Evolutionary conservation across 352 stramenopile species (phyloP).

Genomic region (Globisporangium echinulatum): DNA sequence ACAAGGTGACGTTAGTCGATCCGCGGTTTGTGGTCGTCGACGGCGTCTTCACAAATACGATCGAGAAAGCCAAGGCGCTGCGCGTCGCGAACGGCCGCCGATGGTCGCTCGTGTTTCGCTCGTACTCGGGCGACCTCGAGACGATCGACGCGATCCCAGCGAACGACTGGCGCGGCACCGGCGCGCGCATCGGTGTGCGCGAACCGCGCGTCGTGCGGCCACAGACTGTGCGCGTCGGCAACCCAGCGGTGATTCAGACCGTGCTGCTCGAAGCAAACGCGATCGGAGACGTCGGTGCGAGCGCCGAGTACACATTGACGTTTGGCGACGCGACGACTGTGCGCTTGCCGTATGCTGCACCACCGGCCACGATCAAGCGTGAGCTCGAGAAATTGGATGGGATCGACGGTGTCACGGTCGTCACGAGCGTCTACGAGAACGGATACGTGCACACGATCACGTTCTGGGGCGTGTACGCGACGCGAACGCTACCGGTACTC

Average conservation of each 20-base stretch:
- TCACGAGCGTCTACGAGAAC: slow-evolving; percentile 26
- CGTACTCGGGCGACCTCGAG: slow-evolving; percentile 43
- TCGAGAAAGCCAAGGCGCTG: slow-evolving; percentile 30
- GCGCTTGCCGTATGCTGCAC: slow-evolving; percentile 30
- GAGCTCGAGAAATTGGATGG: slow-evolving; percentile 35
- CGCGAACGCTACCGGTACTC: slow-evolving; percentile 42
- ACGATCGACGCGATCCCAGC: slow-evolving; percentile 53
- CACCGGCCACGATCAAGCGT: slow-evolving; percentile 23
- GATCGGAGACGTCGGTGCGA: slow-evolving; percentile 15
- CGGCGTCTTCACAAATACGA: slow-evolving; percentile 33
- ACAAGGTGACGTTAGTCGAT: slow-evolving; percentile 22
- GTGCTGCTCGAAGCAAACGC: slow-evolving; percentile 39
- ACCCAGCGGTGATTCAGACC: slow-evolving; percentile 44
- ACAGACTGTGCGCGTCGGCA: slow-evolving; percentile 44
- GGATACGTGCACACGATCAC: slow-evolving; percentile 78
- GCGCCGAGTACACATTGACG: slow-evolving; percentile 37
- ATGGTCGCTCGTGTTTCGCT: slow-evolving; percentile 70
- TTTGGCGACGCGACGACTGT: slow-evolving; percentile 41
- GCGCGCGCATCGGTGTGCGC: slow-evolving; percentile 38
- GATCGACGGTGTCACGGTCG: slow-evolving; percentile 50
- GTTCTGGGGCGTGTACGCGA: slow-evolving; percentile 82
- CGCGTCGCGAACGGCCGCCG: slow-evolving; percentile 37
- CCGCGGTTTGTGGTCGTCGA: slow-evolving; percentile 35
- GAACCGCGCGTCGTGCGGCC: slow-evolving; percentile 27
- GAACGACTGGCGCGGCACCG: slow-evolving; percentile 53